A percentile compares a stretch with the other conserved stretches of the same genome.
Conservation (phyloP, 306 rosid genomes). For the Oemleria cerasiformis region DNA sequence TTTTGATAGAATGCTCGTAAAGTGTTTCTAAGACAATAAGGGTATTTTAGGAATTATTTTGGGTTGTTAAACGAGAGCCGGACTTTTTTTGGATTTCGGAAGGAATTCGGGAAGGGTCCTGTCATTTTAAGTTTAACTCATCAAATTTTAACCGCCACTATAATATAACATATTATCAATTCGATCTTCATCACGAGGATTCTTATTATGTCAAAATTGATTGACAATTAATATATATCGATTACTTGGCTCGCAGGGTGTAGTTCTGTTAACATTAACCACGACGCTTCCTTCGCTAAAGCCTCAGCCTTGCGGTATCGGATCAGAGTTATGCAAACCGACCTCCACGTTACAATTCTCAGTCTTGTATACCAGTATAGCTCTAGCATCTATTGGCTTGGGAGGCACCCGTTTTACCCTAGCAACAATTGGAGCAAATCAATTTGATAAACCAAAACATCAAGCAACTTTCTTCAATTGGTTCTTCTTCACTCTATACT, state of each 20-base stretch:
- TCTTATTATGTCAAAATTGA: too few relatives aligned
- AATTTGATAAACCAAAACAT: constrained; percentile 32
- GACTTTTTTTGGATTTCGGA: too few relatives aligned
- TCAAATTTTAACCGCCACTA: too few relatives aligned
- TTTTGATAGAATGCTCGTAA: too few relatives aligned
- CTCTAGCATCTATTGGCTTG: constrained; percentile 32
- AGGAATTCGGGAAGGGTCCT: too few relatives aligned
- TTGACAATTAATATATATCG: background rate
- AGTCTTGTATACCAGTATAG: constrained; percentile 30
- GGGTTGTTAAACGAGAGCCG: too few relatives aligned
- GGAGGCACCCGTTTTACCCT: constrained; percentile 52
- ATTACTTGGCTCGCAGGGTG: constrained; percentile 29
- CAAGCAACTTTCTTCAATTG: constrained; percentile 43
- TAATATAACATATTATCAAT: too few relatives aligned
- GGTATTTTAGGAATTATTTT: too few relatives aligned
- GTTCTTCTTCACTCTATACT: constrained; percentile 33
- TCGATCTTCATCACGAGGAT: background rate
- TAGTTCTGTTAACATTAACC: constrained; percentile 28
- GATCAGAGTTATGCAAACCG: constrained; percentile 28
- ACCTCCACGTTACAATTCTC: constrained; percentile 24
- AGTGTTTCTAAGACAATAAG: too few relatives aligned
- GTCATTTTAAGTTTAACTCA: too few relatives aligned
- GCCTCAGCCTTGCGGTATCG: constrained; percentile 31
- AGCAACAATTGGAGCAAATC: constrained; percentile 49
- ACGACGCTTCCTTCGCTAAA: constrained; percentile 25